Conservation (phyloP, 768 basidiomycete species). For the Termitomyces eurrhizus region DNA sequence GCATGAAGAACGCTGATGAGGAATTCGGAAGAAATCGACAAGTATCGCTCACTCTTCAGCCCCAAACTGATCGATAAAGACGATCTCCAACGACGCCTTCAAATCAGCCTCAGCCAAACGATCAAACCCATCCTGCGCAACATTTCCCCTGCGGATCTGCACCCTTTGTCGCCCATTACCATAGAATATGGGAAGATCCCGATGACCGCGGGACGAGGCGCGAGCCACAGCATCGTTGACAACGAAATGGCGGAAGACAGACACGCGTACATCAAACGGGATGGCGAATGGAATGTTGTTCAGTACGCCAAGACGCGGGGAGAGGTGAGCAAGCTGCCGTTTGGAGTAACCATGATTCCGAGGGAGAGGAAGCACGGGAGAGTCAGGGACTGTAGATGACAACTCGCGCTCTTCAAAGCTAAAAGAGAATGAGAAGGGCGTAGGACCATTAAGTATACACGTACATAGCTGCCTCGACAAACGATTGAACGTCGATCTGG, state of each 20-base stretch:
- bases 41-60: slow-evolving; percentile 65
- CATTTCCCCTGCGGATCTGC: slow-evolving; percentile 65
- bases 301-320: slow-evolving; percentile 84
- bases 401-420: slow-evolving; percentile 67
- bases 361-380: neutral
- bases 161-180: slow-evolving; percentile 29
- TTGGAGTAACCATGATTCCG: slow-evolving; percentile 36
- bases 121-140: slow-evolving; percentile 92
- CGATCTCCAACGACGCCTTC: slow-evolving; percentile 81
- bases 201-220: neutral
- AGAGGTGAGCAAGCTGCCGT: slow-evolving; percentile 69
- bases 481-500: slow-evolving; percentile 46
- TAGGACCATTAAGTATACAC: slow-evolving; percentile 20
- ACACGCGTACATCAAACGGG: slow-evolving; percentile 88
- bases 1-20: neutral
- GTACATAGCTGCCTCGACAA: slow-evolving; percentile 85
- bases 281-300: slow-evolving; percentile 97
- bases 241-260: slow-evolving; percentile 85
- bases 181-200: neutral
- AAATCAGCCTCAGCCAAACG: slow-evolving; percentile 72
- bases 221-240: slow-evolving; percentile 47
- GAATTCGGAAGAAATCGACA: neutral
- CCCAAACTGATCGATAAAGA: slow-evolving; percentile 90
- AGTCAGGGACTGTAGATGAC: slow-evolving; percentile 18
- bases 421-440: slow-evolving; percentile 1